A percentile compares a stretch with the other conserved stretches of the same genome.
Evolutionary conservation across 192 early-diverging fungal genomes (phyloP).

Genomic region (Coemansia sp.): DNA sequence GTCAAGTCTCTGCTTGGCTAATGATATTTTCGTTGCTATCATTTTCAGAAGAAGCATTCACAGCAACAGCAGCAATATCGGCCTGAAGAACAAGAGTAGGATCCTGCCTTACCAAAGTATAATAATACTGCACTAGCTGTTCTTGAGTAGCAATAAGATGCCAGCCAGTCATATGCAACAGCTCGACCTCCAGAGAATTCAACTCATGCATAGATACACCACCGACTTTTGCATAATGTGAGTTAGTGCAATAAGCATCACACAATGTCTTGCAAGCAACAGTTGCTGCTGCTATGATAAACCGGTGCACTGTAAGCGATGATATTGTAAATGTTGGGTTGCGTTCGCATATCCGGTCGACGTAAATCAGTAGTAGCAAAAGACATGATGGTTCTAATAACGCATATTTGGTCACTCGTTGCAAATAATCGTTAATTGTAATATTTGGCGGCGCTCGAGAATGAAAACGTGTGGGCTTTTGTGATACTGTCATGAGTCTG

Average conservation of each 20-base stretch:
- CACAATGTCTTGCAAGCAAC: conserved; percentile 85
- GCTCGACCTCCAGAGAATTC: conserved; percentile 91
- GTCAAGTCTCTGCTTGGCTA: too few species aligned
- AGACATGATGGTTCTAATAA: conserved; percentile 86
- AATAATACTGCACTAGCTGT: conserved; percentile 88
- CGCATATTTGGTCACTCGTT: conserved; percentile 89
- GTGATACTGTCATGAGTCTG: conserved; percentile 51
- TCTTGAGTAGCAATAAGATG: conserved; percentile 74
- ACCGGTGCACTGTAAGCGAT: conserved; percentile 90
- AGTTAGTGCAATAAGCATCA: conserved; percentile 94
- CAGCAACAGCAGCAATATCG: conserved; percentile 12
- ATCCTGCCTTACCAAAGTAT: conserved; percentile 82
- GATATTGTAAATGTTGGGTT: conserved; percentile 84
- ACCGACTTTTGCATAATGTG: conserved; percentile 93
- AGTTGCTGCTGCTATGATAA: conserved; percentile 87
- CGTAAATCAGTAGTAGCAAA: conserved; percentile 87
- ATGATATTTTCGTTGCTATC: too few species aligned
- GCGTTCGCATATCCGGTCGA: conserved; percentile 83
- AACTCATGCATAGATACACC: conserved; percentile 91
- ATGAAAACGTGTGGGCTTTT: conserved; percentile 88
- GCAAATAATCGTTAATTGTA: conserved; percentile 82
- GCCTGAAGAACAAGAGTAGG: conserved; percentile 55
- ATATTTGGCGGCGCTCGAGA: conserved; percentile 89
- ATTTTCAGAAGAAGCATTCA: neutral
- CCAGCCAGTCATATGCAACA: conserved; percentile 89